These are phyloP conservation scores for Salix purpurea DNA, from an alignment of 345 rosid genomes.

Conservation along the genomic window DNA sequence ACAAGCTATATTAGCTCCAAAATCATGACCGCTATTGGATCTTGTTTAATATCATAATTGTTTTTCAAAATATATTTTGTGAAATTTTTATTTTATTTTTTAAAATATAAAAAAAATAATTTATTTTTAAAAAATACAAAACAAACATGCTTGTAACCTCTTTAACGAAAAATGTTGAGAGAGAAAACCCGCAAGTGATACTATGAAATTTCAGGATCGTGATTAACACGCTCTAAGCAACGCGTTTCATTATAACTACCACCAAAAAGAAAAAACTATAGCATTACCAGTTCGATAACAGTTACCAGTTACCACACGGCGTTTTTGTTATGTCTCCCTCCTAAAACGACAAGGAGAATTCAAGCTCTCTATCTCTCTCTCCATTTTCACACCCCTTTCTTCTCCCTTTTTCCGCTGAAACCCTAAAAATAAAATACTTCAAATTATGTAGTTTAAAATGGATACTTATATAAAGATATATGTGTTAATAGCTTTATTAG, in stretches of 20 bases:
- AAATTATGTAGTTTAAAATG: not conserved
- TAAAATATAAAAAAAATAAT: too few species aligned
- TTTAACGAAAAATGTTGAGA: too few species aligned
- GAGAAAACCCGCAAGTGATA: too few species aligned
- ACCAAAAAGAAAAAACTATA: not conserved
- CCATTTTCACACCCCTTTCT: not conserved
- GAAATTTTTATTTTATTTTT: too few species aligned
- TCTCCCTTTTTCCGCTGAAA: not conserved
- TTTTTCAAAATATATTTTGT: too few species aligned
- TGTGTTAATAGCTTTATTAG: slow-evolving; percentile 21
- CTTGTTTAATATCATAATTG: too few species aligned
- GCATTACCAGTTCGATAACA: slow-evolving; percentile 25
- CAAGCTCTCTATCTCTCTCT: not conserved
- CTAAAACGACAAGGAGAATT: slow-evolving; percentile 26
- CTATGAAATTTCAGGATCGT: not conserved
- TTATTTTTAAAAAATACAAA: too few species aligned
- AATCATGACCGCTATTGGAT: too few species aligned
- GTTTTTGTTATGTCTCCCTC: slow-evolving; percentile 24
- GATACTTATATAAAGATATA: slow-evolving; percentile 5
- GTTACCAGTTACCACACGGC: slow-evolving; percentile 26
- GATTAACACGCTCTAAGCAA: not conserved
- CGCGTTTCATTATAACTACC: not conserved
- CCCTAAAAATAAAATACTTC: slow-evolving; percentile 5
- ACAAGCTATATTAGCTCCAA: too few species aligned
- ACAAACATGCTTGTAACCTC: too few species aligned